Evolutionary conservation across 2,329 filamentous ascomycete genomes (phyloP).

Genomic region (Arthrobotrys iridis): DNA sequence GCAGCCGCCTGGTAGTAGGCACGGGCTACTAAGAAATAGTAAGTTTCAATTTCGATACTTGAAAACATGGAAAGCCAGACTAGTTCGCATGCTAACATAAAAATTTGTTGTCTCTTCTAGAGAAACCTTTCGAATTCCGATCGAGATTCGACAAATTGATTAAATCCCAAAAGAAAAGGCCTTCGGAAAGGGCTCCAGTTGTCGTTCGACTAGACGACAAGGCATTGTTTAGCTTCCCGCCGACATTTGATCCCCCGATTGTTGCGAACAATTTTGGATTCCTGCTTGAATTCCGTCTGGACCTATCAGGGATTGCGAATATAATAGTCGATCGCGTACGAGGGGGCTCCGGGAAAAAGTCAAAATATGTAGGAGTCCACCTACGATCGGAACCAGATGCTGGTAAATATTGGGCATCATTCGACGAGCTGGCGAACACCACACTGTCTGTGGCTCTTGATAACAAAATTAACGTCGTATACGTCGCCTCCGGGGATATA

Average conservation of each 20-base stretch:
- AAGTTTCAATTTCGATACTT: too few species aligned
- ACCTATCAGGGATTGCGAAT: constrained; percentile 63
- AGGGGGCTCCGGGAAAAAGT: constrained; percentile 28
- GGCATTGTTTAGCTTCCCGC: constrained; percentile 29
- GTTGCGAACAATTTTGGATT: constrained; percentile 64
- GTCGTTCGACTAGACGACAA: constrained; percentile 24
- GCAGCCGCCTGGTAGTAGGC: constrained; percentile 40
- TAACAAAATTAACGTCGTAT: constrained; percentile 62
- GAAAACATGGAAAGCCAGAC: too few species aligned
- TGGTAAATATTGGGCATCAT: constrained; percentile 9
- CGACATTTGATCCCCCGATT: constrained; percentile 63
- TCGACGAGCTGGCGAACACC: constrained; percentile 53
- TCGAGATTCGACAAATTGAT: neutral
- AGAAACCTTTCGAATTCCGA: constrained; percentile 17
- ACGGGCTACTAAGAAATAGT: constrained; percentile 16
- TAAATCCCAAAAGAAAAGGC: neutral
- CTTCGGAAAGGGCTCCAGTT: neutral
- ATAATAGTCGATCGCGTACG: constrained; percentile 61
- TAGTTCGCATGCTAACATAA: neutral
- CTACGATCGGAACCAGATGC: constrained; percentile 65
- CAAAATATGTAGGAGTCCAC: constrained; percentile 63
- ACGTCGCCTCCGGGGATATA: constrained; percentile 59
- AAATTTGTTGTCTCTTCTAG: neutral
- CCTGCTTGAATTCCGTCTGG: constrained; percentile 63
- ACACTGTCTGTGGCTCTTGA: constrained; percentile 61